Evolutionary conservation across 768 basidiomycete genomes (phyloP).

Genomic region (Brasilioporus rufonigricans): DNA sequence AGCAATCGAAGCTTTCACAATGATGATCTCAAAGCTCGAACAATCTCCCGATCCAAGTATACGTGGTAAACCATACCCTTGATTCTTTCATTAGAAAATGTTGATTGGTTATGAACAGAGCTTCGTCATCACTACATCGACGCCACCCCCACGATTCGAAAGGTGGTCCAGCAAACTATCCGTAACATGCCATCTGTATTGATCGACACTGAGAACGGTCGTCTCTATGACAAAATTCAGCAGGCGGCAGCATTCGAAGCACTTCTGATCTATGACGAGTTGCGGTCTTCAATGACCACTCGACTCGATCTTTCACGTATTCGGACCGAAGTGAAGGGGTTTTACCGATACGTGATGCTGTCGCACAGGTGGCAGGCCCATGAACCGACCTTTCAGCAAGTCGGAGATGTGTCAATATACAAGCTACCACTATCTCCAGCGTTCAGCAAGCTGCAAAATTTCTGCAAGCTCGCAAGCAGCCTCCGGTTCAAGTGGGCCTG

Average conservation of each 20-base stretch:
- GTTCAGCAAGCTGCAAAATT: too few species aligned
- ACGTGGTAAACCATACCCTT: background rate
- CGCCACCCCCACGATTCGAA: background rate
- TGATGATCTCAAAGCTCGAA: background rate
- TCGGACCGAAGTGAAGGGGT: too few species aligned
- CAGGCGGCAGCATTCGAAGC: too few species aligned
- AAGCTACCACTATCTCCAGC: too few species aligned
- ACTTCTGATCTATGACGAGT: too few species aligned
- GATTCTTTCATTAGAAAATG: background rate
- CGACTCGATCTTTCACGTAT: background rate
- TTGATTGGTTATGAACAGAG: background rate
- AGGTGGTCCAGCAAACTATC: background rate
- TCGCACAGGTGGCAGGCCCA: too few species aligned
- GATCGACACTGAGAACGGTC: background rate
- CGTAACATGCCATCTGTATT: background rate
- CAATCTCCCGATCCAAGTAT: background rate
- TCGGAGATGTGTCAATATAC: too few species aligned
- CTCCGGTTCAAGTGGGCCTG: too few species aligned
- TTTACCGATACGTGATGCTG: too few species aligned
- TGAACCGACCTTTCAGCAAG: too few species aligned
- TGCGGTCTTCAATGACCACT: background rate
- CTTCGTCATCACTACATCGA: background rate
- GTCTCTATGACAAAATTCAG: background rate
- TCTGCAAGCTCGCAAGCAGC: too few species aligned
- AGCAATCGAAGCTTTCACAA: background rate